phyloP scores from a whole-genome alignment of 2,329 filamentous ascomycete species.

The Venturia asperata region DNA sequence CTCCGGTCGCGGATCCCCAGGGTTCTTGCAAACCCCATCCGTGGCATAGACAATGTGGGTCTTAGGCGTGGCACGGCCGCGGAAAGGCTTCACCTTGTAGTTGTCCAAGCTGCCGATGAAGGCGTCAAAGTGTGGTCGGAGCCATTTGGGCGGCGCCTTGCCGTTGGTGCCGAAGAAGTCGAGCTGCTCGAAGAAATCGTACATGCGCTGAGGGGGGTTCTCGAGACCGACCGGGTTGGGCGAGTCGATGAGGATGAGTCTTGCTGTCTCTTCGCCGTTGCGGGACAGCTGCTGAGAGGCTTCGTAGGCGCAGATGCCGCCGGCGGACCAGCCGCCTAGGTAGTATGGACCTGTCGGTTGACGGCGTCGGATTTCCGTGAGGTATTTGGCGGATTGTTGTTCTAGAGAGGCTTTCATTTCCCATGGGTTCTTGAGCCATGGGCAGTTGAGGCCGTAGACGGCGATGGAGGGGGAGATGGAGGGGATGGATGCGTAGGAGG shows the following conservation, averaged over 20 bases:
- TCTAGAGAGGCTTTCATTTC: constrained; percentile 31
- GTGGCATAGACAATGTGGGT: constrained; percentile 43
- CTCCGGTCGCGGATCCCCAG: constrained; percentile 30
- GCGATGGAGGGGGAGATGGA: constrained; percentile 39
- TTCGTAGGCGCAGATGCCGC: constrained; percentile 59
- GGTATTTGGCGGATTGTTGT: constrained; percentile 33
- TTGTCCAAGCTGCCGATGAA: constrained; percentile 42
- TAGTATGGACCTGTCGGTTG: constrained; percentile 52
- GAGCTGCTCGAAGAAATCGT: constrained; percentile 43
- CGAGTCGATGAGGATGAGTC: constrained; percentile 29
- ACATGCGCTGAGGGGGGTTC: constrained; percentile 51
- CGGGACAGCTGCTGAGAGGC: constrained; percentile 24
- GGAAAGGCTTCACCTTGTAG: constrained; percentile 32
- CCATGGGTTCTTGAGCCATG: constrained; percentile 32
- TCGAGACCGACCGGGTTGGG: constrained; percentile 43
- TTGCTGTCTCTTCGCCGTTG: constrained; percentile 24
- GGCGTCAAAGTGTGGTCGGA: constrained; percentile 46
- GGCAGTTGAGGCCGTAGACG: constrained; percentile 47
- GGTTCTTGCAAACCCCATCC: constrained; percentile 38
- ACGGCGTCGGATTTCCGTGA: constrained; percentile 40
- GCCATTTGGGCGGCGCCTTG: constrained; percentile 38
- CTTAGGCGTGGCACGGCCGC: constrained; percentile 31
- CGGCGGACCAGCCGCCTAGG: constrained; percentile 71
- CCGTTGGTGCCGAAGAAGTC: constrained; percentile 38
- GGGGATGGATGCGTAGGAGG: constrained; percentile 36